Base-by-base conservation (phyloP, 78 protist genomes). In the Pelomyxa schiedti region DNA sequence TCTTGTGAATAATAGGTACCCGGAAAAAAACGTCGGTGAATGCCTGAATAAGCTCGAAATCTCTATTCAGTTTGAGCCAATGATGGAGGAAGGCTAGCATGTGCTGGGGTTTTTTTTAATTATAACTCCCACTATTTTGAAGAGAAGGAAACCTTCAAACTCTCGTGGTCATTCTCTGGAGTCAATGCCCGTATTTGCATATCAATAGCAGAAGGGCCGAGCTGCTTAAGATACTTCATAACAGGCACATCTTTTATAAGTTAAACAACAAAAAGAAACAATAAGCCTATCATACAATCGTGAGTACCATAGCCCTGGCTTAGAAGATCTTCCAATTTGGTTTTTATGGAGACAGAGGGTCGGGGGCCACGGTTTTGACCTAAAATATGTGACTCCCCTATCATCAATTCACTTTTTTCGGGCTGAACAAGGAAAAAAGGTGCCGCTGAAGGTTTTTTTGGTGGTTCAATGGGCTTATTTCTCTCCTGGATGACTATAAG, bases 191-290 rank as follows among this genome's bases (percentile, higher is more conserved):
- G 42, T 42, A 81, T 81, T 47, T 81, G 81, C 68, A 72, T 75
- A 72, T 81, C 86, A 66, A 81, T 81, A n/a, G 73, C 86, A 26
- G 86, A 81, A 16, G 86, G 80, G 39, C 81, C 35, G 69, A 81
- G 29, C 26, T 42, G 26, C 30, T 67, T 75, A 38, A 75, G 40
- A 37, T 71, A 35, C 4, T 67, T 47, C 71, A 75, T 64, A 63
- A 43, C 37, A 8, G 42, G 29, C 66, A 29, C 41, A 24, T 35
- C 29, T 37, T 70, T 37, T 38, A 40, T 28, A 71, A 8, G 39
- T 29, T 30, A 74, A 22, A 8, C 42, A 8, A 39, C 7, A 6
- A 3, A 22, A 3, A 73, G 6, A 52, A 7, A 3, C 4, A 65
- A 52, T 73, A 6, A 37, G 8, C 26, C 4, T 58, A 3, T 7